These are phyloP conservation scores for Coniferiporia weirii DNA, from an alignment of 1,284 basidiomycete genomes.

Conservation along the genomic window DNA sequence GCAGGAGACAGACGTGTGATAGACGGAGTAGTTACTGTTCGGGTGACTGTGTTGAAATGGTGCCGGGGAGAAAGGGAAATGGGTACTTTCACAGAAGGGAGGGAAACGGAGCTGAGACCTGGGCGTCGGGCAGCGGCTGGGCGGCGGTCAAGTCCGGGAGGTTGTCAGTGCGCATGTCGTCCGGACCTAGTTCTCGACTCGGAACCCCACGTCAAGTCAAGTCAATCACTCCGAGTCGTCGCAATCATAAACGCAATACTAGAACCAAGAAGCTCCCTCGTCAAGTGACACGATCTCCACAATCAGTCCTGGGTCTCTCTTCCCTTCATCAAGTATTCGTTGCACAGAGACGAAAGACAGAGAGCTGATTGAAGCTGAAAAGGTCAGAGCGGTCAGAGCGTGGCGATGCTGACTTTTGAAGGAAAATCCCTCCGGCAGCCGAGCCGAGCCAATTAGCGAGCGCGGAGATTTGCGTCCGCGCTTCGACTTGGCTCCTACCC, in stretches of 20 bases:
- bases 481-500: background rate
- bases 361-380: too few relatives aligned
- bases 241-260: too few relatives aligned
- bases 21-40: background rate
- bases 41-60: background rate
- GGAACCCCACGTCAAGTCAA: slow-evolving; percentile 2
- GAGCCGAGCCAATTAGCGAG: background rate
- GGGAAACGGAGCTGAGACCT: background rate
- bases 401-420: background rate
- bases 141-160: too few relatives aligned
- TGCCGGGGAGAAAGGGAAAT: background rate
- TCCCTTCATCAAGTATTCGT: too few relatives aligned
- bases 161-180: background rate
- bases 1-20: too few relatives aligned
- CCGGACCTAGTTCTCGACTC: background rate
- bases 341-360: too few relatives aligned
- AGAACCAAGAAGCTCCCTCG: too few relatives aligned
- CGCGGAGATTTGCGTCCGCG: background rate
- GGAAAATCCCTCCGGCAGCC: background rate
- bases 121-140: background rate
- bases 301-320: too few relatives aligned
- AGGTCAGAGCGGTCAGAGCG: too few relatives aligned
- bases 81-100: background rate
- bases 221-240: background rate
- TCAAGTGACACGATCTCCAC: too few relatives aligned